Evolutionary conservation across 371 early-diverging fungal genomes (phyloP).

Genomic region (Mortierella sp.): DNA sequence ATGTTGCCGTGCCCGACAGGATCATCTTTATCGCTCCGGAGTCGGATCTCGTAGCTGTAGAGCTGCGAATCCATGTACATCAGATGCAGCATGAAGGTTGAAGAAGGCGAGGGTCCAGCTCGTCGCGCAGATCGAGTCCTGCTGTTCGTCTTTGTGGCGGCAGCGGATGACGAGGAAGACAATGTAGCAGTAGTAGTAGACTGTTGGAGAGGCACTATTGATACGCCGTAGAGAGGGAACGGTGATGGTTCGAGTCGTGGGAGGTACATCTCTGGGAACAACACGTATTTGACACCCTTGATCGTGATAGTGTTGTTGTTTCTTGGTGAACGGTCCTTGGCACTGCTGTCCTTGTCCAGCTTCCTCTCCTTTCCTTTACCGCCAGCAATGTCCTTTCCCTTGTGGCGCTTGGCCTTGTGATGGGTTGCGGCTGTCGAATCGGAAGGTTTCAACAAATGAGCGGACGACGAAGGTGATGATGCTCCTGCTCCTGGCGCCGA

Average conservation of each 20-base stretch:
- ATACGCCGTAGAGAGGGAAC: constrained; percentile 37
- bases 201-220: constrained; percentile 24
- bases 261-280: constrained; percentile 53
- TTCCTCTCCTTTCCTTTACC: not conserved
- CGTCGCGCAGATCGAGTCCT: not conserved
- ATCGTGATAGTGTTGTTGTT: not conserved
- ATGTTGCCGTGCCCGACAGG: constrained; percentile 26
- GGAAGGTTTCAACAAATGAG: not conserved
- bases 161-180: too few relatives aligned
- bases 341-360: not conserved
- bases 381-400: not conserved
- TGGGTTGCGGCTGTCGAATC: too few relatives aligned
- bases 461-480: not conserved
- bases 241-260: constrained; percentile 38
- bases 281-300: constrained; percentile 19
- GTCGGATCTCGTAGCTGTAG: constrained; percentile 45
- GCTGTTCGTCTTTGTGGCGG: too few relatives aligned
- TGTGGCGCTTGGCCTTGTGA: constrained; percentile 3
- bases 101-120: not conserved
- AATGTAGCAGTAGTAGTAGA: too few relatives aligned
- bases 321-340: too few relatives aligned
- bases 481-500: not conserved
- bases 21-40: constrained; percentile 43
- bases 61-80: constrained; percentile 35
- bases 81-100: constrained; percentile 38